These are phyloP conservation scores for Tranzscheliella williamsii DNA, from an alignment of 1,284 basidiomycete genomes.

Conservation along the genomic window DNA sequence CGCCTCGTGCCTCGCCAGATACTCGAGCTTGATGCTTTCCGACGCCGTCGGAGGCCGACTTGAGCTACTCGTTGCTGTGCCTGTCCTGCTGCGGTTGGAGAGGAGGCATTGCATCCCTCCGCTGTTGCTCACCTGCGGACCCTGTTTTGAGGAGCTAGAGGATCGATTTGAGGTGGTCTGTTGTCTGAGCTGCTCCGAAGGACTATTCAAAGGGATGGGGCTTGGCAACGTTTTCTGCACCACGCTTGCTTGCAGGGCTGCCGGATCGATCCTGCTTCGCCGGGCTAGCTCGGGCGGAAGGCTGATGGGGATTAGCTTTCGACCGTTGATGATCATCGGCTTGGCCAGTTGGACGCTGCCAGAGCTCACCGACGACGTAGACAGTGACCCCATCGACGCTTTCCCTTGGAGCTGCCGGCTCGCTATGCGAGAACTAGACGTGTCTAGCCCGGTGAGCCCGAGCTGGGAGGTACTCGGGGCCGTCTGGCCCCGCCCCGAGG, in stretches of 20 bases:
- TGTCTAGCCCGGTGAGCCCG: not conserved
- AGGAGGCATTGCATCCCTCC: not conserved
- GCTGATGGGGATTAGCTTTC: constrained; percentile 33
- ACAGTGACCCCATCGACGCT: constrained; percentile 13
- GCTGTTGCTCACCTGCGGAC: not conserved
- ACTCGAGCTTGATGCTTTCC: constrained; percentile 36
- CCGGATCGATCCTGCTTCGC: constrained; percentile 15
- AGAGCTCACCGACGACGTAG: constrained; percentile 15
- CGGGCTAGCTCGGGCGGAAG: constrained; percentile 24
- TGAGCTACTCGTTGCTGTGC: constrained; percentile 4
- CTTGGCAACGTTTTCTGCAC: not conserved
- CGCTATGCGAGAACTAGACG: not conserved
- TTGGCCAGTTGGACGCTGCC: constrained; percentile 13
- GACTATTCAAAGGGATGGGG: not conserved
- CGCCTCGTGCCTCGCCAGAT: constrained; percentile 6
- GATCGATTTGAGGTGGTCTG: constrained; percentile 12
- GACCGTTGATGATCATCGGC: constrained; percentile 23
- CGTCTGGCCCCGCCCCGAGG: not conserved
- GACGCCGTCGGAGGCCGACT: constrained; percentile 33
- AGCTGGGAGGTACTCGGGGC: not conserved
- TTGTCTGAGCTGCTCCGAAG: constrained; percentile 4
- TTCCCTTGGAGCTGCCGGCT: constrained; percentile 13
- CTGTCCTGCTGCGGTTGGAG: constrained; percentile 1
- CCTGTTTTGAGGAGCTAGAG: not conserved
- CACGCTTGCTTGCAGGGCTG: constrained; percentile 11